Percentiles rank a stretch among this genome's conserved stretches.
Evolutionary conservation across 768 basidiomycete species (phyloP).

Genomic region (Candolleomyces efflorescens): DNA sequence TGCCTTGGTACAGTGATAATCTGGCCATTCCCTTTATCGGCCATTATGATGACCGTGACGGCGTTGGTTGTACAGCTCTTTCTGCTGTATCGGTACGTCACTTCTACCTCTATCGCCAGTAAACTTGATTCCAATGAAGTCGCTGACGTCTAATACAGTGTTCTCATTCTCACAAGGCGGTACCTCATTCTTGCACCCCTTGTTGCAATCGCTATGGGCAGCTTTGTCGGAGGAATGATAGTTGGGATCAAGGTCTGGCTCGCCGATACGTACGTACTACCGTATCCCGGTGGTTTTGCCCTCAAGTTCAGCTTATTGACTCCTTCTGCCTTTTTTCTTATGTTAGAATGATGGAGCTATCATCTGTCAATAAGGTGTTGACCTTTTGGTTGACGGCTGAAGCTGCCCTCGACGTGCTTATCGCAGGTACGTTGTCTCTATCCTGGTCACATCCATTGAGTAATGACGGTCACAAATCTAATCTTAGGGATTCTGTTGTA

Average conservation of each 20-base stretch:
- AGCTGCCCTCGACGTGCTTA: neutral
- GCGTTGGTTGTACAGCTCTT: constrained; percentile 2
- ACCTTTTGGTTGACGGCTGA: constrained; percentile 3
- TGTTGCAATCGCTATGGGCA: neutral
- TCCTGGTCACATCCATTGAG: neutral
- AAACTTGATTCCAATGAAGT: too few relatives aligned
- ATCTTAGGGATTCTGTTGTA: neutral
- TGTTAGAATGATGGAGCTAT: neutral
- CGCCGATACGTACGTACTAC: neutral
- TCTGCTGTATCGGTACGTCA: constrained; percentile 1
- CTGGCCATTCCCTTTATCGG: constrained; percentile 6
- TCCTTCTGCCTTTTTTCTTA: neutral
- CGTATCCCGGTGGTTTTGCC: neutral
- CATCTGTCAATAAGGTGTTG: neutral
- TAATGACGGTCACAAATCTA: neutral
- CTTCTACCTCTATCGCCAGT: too few relatives aligned
- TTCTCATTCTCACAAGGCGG: constrained; percentile 1
- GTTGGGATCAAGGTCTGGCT: constrained; percentile 6
- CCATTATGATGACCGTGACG: constrained; percentile 4
- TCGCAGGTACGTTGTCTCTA: constrained; percentile 1
- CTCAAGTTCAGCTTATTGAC: neutral
- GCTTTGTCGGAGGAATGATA: neutral
- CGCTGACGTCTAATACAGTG: too few relatives aligned
- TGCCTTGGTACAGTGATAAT: neutral
- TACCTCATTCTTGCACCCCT: neutral